Evolutionary conservation across 768 basidiomycete species (phyloP), one percentile per base, ranked within the genome.

Genomic region (Agrocybe pediades): DNA sequence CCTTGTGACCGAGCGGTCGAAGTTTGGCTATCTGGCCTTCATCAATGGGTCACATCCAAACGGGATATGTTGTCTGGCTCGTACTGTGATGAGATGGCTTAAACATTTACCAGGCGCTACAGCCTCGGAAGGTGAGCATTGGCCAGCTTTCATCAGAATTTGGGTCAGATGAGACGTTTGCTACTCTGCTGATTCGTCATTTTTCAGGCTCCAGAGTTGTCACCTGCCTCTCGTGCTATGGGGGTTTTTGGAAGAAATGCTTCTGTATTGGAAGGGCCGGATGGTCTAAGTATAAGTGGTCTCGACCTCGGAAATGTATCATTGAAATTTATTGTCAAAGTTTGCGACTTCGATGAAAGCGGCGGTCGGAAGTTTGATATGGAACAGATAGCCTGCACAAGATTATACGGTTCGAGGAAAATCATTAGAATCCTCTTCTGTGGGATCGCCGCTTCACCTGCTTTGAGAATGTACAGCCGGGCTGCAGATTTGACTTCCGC

Each of bases 11-110:
- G n/a, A n/a, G n/a, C n/a, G n/a, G n/a, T n/a, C n/a, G n/a, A n/a
- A n/a, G n/a, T n/a, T n/a, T n/a, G n/a, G n/a, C 69, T 75, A 62
- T 73, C 74, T 21, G 74, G 74, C 58, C 66, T 74, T 7, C 74
- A 75, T 62, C 73, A 73, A 15, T 72, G 73, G 6, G 64, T 57
- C 46, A 61, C 69, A n/a, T 72, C 69, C 68, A 19, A 69, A 70
- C 49, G 69, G 66, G 60, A 46, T 16, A 42, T 20, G 11, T 11
- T 42, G 9, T 30, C 24, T 42, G 20, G 25, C 17, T 15, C 3
- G 17, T 19, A 9, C 8, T 41, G 23, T 27, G 30, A 17, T 24
- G 33, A 4, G 13, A 36, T 36, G 26, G 41, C 20, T 45, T 40
- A 43, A 36, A 19, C 27, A 23, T 41, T 23, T 47, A 30, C 56